Percentiles rank a stretch among this genome's conserved stretches.
phyloP scores from a whole-genome alignment of 1,284 basidiomycete species.

The Apiotrichum siamense region DNA sequence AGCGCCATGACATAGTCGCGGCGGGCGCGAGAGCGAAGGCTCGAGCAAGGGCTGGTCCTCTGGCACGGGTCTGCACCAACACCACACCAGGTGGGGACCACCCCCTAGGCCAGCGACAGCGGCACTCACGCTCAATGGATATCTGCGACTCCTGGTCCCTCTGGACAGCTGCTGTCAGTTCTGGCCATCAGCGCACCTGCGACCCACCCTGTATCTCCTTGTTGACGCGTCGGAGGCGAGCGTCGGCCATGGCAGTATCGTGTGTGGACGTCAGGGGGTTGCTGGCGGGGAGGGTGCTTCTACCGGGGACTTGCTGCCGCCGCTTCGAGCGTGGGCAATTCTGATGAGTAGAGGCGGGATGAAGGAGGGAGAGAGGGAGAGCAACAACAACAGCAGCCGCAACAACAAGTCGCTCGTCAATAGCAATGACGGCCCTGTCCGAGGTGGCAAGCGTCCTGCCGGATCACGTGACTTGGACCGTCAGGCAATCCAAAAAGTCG shows the following conservation, averaged over 20 bases:
- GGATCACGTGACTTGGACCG: no score
- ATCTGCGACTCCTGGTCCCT: slow-evolving; percentile 80
- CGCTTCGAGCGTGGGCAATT: no score
- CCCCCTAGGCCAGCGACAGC: no score
- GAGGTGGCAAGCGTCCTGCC: no score
- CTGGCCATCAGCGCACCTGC: not conserved
- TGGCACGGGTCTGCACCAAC: no score
- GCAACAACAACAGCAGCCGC: not conserved
- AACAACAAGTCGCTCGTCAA: not conserved
- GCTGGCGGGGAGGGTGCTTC: no score
- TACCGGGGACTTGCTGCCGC: no score
- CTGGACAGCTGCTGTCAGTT: slow-evolving; percentile 6
- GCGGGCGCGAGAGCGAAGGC: not conserved
- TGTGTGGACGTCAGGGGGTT: no score
- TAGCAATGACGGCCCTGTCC: no score
- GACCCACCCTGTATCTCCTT: slow-evolving; percentile 76
- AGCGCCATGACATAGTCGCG: no score
- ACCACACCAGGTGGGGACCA: not conserved
- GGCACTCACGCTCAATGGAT: slow-evolving; percentile 57
- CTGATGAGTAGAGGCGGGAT: not conserved
- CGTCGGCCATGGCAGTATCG: slow-evolving; percentile 58
- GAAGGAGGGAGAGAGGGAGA: not conserved
- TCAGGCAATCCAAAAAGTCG: not conserved
- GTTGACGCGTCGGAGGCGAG: slow-evolving; percentile 78
- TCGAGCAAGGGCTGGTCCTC: no score